phyloP scores from a whole-genome alignment of 2,329 filamentous ascomycete species.

The Trichoderma sp. region DNA sequence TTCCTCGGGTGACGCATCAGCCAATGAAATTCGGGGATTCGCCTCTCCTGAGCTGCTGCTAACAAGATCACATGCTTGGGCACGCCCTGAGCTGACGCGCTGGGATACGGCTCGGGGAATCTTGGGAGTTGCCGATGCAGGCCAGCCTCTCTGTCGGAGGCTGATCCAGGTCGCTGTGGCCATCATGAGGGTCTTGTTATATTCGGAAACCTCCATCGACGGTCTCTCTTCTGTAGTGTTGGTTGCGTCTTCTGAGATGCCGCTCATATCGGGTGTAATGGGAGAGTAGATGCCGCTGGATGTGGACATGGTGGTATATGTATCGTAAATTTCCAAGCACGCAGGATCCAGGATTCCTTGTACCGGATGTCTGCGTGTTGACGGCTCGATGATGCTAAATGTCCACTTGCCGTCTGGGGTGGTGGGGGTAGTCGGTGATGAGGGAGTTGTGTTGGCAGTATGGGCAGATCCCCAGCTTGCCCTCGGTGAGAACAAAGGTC shows the following conservation, averaged over 20 bases:
- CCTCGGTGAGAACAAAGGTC: conserved; percentile 30
- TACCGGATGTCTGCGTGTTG: conserved; percentile 70
- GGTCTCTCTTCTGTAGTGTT: conserved; percentile 33
- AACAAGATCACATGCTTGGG: conserved; percentile 24
- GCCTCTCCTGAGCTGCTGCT: neutral
- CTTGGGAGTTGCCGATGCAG: conserved; percentile 35
- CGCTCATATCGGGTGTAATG: conserved; percentile 30
- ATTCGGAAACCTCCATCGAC: conserved; percentile 35
- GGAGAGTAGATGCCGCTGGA: conserved; percentile 51
- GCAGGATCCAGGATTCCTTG: conserved; percentile 67
- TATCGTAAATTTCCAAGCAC: conserved; percentile 68
- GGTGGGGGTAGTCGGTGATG: conserved; percentile 30
- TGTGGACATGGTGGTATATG: conserved; percentile 60
- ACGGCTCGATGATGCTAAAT: conserved; percentile 74
- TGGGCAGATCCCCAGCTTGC: conserved; percentile 24
- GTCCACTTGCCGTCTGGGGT: conserved; percentile 61
- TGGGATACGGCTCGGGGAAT: conserved; percentile 30
- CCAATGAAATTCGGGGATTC: neutral
- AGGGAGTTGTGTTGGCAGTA: conserved; percentile 27
- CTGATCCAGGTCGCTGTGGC: conserved; percentile 43
- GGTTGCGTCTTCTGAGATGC: conserved; percentile 25
- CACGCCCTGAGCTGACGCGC: conserved; percentile 21
- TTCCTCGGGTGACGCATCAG: neutral
- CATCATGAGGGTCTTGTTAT: conserved; percentile 41
- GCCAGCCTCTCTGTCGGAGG: conserved; percentile 40